Evolutionary conservation across 306 rosid genomes (phyloP).

Genomic region (Cicer bijugum): DNA sequence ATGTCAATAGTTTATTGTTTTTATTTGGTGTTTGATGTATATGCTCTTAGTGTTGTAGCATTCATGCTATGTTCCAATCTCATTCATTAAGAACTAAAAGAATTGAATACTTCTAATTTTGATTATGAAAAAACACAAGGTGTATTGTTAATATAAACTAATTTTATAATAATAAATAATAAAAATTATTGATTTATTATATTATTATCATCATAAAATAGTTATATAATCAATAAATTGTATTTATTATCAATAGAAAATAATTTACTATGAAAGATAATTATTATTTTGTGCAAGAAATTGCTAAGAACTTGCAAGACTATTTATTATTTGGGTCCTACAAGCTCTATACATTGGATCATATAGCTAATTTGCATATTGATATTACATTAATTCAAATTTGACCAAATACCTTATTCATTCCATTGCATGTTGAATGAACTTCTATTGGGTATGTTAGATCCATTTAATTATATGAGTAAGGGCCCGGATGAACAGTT

Average conservation of each 20-base stretch:
- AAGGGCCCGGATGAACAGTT: constrained; percentile 37
- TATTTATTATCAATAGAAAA: no score
- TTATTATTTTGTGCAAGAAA: constrained; percentile 34
- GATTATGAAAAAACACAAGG: no score
- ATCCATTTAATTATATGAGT: constrained; percentile 28
- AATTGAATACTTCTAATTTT: background rate
- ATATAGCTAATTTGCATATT: constrained; percentile 23
- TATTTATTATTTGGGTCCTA: constrained; percentile 22
- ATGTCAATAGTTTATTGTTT: constrained; percentile 43
- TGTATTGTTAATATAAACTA: no score
- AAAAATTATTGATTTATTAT: no score
- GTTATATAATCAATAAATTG: no score
- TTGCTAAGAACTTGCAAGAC: constrained; percentile 30
- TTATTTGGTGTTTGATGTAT: constrained; percentile 30
- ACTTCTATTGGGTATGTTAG: constrained; percentile 3
- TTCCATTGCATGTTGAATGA: constrained; percentile 26
- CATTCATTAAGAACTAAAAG: constrained; percentile 15
- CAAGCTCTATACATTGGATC: constrained; percentile 41
- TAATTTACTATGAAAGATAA: no score
- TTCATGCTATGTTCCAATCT: constrained; percentile 3
- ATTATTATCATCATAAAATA: no score
- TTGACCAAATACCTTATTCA: constrained; percentile 38
- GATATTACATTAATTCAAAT: constrained; percentile 2
- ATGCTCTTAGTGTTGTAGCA: constrained; percentile 23
- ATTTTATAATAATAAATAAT: no score